Conservation (phyloP, 1,284 basidiomycete species). For the Moniliophthora roreri region DNA sequence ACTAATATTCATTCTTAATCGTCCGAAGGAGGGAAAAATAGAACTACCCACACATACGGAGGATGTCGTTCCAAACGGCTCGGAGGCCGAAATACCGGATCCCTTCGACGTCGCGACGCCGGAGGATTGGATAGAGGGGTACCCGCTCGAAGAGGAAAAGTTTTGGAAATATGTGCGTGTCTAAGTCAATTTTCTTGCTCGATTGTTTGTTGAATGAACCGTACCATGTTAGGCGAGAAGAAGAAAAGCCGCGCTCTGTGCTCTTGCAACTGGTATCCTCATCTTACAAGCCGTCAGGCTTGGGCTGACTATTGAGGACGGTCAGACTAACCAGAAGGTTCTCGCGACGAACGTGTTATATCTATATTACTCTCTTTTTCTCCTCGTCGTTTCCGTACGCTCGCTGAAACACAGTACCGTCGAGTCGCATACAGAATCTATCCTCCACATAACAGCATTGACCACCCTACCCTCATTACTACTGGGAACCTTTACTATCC, state of each 20-base stretch:
- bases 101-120: conserved; percentile 78
- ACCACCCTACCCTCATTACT: conserved; percentile 54
- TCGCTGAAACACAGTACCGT: conserved; percentile 54
- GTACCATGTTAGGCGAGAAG: conserved; percentile 50
- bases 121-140: conserved; percentile 73
- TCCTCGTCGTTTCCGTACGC: conserved; percentile 49
- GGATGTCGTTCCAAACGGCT: conserved; percentile 22
- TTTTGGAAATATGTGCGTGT: conserved; percentile 73
- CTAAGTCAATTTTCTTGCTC: too few species aligned
- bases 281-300: conserved; percentile 52
- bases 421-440: conserved; percentile 55
- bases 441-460: conserved; percentile 66
- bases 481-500: conserved; percentile 48
- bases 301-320: conserved; percentile 48
- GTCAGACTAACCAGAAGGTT: conserved; percentile 26
- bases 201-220: too few species aligned
- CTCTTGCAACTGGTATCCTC: conserved; percentile 45
- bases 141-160: conserved; percentile 64
- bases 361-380: conserved; percentile 59
- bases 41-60: conserved; percentile 48
- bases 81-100: conserved; percentile 38
- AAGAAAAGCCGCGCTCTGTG: conserved; percentile 51
- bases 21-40: conserved; percentile 50
- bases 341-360: conserved; percentile 50
- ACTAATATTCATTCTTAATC: conserved; percentile 33